Evolutionary conservation across 371 early-diverging fungal species (phyloP).

Genomic region (Apophysomyces variabilis): DNA sequence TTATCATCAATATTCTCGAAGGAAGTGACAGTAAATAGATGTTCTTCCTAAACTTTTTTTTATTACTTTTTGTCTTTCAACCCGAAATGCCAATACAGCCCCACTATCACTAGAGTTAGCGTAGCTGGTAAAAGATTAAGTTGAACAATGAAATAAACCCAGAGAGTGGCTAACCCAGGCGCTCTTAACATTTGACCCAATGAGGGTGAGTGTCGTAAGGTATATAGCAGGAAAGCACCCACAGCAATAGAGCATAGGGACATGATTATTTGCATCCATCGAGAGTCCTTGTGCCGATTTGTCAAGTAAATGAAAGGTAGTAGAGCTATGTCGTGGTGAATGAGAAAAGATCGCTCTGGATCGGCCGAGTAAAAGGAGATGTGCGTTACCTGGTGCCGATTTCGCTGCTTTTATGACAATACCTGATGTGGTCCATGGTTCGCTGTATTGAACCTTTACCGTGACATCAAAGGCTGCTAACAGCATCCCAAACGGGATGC

Average conservation of each 20-base stretch:
- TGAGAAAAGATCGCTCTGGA: neutral
- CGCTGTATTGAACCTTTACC: constrained; percentile 62
- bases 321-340: constrained; percentile 40
- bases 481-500: constrained; percentile 59
- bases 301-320: constrained; percentile 59
- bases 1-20: neutral
- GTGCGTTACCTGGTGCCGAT: constrained; percentile 54
- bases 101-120: constrained; percentile 49
- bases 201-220: constrained; percentile 60
- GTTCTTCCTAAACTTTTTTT: neutral
- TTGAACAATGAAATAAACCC: constrained; percentile 65
- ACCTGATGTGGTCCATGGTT: constrained; percentile 49
- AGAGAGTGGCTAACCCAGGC: constrained; percentile 63
- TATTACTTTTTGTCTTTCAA: constrained; percentile 15
- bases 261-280: constrained; percentile 51
- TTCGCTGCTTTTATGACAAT: constrained; percentile 42
- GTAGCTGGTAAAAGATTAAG: constrained; percentile 60
- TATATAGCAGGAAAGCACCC: constrained; percentile 61
- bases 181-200: constrained; percentile 67
- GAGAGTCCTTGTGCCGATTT: constrained; percentile 52
- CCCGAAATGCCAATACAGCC: constrained; percentile 59
- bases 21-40: neutral
- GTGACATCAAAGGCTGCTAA: constrained; percentile 62
- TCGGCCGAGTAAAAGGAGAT: no score
- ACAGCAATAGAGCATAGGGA: constrained; percentile 38